Evolutionary conservation across 2,329 filamentous ascomycete species (phyloP).

Genomic region (Pleurostoma richardsiae): DNA sequence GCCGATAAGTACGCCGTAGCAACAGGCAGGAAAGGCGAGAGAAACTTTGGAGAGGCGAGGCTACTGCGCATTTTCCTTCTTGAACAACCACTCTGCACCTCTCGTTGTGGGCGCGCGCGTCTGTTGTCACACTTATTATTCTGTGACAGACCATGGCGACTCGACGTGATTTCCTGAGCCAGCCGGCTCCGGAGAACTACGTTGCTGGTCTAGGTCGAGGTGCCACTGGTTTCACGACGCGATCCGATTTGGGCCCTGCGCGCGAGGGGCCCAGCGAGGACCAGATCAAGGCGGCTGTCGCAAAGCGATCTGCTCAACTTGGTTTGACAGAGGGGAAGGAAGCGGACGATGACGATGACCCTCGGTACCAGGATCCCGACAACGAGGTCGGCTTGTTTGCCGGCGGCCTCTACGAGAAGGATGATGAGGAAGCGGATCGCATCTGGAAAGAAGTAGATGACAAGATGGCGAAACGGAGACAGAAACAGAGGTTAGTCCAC

Average conservation of each 20-base stretch:
- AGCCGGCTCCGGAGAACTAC: slow-evolving; percentile 80
- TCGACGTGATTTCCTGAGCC: slow-evolving; percentile 82
- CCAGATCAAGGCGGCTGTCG: slow-evolving; percentile 95
- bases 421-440: slow-evolving; percentile 94
- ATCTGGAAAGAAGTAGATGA: slow-evolving; percentile 96
- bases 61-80: too few relatives aligned
- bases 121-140: too few relatives aligned
- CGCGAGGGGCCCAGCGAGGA: slow-evolving; percentile 94
- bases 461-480: slow-evolving; percentile 89
- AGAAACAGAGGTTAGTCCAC: slow-evolving; percentile 73
- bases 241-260: slow-evolving; percentile 92
- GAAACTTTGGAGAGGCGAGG: too few relatives aligned
- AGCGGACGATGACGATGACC: slow-evolving; percentile 67
- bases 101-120: too few relatives aligned
- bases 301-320: slow-evolving; percentile 84
- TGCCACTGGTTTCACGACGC: slow-evolving; percentile 95
- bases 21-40: too few relatives aligned
- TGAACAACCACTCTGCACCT: too few relatives aligned
- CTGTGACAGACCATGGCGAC: slow-evolving; percentile 37
- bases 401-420: slow-evolving; percentile 91
- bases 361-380: slow-evolving; percentile 90
- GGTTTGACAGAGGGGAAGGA: slow-evolving; percentile 51
- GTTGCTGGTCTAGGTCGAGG: slow-evolving; percentile 96
- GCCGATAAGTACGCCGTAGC: too few relatives aligned
- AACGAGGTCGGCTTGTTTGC: slow-evolving; percentile 96